phyloP scores from a whole-genome alignment of 2,329 filamentous ascomycete genomes.

The Rhinocladiella similis region DNA sequence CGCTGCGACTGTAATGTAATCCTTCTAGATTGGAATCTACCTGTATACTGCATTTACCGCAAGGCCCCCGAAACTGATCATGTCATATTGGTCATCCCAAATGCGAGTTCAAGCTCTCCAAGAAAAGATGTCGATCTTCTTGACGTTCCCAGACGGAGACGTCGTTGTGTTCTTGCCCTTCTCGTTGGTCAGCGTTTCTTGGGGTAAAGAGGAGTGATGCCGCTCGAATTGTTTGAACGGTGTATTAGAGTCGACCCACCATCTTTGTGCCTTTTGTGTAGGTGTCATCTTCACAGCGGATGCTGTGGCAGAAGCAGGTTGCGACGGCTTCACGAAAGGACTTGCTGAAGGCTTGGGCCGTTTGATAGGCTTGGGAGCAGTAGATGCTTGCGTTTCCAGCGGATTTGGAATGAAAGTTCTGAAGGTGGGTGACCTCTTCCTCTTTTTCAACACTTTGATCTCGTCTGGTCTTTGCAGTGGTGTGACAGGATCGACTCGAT shows the following conservation, averaged over 20 bases:
- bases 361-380: neutral
- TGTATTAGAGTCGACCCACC: slow-evolving; percentile 33
- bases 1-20: too few species aligned
- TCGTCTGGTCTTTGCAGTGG: neutral
- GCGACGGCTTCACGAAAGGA: neutral
- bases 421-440: neutral
- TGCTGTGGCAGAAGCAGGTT: neutral
- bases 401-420: neutral
- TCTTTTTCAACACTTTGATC: neutral
- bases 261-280: neutral
- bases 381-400: neutral
- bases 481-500: too few species aligned
- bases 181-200: neutral
- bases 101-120: neutral
- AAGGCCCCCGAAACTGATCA: too few species aligned
- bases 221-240: slow-evolving; percentile 41
- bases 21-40: too few species aligned
- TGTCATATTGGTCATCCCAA: too few species aligned
- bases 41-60: too few species aligned
- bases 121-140: neutral
- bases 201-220: slow-evolving; percentile 30
- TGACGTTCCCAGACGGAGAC: neutral
- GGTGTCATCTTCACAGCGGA: neutral
- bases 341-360: neutral
- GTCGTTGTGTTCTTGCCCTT: neutral